phyloP scores from a whole-genome alignment of 108 stramenopile genomes.

The Nitzschia sp. region DNA sequence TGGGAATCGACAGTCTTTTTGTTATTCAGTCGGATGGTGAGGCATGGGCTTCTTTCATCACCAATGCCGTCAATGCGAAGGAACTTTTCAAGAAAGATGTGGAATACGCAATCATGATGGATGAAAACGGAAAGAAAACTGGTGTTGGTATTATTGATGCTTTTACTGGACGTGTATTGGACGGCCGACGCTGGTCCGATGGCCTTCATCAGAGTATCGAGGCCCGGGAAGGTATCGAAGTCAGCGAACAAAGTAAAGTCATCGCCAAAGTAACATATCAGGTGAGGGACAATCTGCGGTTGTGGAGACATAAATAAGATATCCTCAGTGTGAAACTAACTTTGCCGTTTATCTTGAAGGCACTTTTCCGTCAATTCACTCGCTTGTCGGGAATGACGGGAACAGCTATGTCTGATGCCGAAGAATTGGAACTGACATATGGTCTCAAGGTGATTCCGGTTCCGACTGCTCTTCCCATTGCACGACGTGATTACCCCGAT shows the following conservation, averaged over 20 bases:
- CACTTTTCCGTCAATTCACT: slow-evolving; percentile 87
- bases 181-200: slow-evolving; percentile 94
- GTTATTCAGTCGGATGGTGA: slow-evolving; percentile 75
- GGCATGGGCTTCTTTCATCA: slow-evolving; percentile 89
- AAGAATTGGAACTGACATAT: slow-evolving; percentile 88
- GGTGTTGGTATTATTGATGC: slow-evolving; percentile 93
- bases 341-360: slow-evolving; percentile 21
- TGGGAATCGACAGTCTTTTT: slow-evolving; percentile 85
- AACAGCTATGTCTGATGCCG: slow-evolving; percentile 88
- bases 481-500: slow-evolving; percentile 92
- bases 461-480: slow-evolving; percentile 92
- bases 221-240: slow-evolving; percentile 91
- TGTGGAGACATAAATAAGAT: too few relatives aligned
- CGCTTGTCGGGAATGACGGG: slow-evolving; percentile 94
- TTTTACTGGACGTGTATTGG: slow-evolving; percentile 94
- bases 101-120: slow-evolving; percentile 84
- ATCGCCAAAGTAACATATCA: slow-evolving; percentile 97
- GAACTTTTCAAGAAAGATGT: slow-evolving; percentile 90
- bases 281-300: slow-evolving; percentile 34
- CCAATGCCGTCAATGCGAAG: slow-evolving; percentile 92
- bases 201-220: slow-evolving; percentile 97
- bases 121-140: slow-evolving; percentile 34
- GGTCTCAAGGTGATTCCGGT: slow-evolving; percentile 79
- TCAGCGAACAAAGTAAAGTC: slow-evolving; percentile 87
- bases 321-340: neutral